Conservation (phyloP, 176 grass and related monocot genomes). For the Rhynchospora breviuscula region DNA sequence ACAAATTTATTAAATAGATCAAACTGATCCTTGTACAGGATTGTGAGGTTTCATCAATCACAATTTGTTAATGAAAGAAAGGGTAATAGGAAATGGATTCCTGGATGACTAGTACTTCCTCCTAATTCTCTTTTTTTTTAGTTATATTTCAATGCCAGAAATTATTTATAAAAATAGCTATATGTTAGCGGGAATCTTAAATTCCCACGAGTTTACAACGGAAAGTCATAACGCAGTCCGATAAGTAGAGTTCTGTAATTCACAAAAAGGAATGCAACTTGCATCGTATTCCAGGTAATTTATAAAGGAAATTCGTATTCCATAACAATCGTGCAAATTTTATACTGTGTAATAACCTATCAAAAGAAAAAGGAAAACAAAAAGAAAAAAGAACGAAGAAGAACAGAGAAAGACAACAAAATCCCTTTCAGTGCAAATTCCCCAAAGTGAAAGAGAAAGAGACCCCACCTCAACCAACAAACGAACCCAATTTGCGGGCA, state of each 20-base stretch:
- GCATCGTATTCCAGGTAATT: background rate
- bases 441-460: slow-evolving; percentile 20
- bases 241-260: background rate
- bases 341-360: background rate
- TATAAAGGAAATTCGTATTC: background rate
- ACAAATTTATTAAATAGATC: background rate
- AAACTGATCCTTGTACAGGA: background rate
- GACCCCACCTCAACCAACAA: slow-evolving; percentile 3
- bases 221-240: background rate
- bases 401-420: background rate
- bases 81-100: background rate
- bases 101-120: background rate
- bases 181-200: background rate
- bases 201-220: background rate
- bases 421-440: background rate
- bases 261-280: background rate
- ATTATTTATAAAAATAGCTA: background rate
- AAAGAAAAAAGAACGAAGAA: slow-evolving; percentile 9
- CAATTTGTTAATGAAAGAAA: background rate
- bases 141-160: background rate
- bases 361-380: slow-evolving; percentile 14
- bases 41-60: background rate
- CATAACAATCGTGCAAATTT: background rate
- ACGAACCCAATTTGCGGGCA: slow-evolving; percentile 3
- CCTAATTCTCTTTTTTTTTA: background rate